phyloP scores from a whole-genome alignment of 2,329 filamentous ascomycete species.

The Curvularia sp. region DNA sequence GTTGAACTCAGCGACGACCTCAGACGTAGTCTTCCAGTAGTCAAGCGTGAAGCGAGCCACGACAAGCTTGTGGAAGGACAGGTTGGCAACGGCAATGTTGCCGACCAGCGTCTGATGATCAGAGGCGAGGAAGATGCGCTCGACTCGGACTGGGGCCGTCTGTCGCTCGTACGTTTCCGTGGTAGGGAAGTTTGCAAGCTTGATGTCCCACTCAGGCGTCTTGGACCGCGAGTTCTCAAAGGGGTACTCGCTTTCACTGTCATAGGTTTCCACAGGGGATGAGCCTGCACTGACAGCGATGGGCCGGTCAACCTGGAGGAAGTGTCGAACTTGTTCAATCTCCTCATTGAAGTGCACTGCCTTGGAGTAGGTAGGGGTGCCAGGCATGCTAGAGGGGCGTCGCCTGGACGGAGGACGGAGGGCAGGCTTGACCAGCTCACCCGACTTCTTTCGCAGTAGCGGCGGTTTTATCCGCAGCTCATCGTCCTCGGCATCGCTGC shows the following conservation, averaged over 20 bases:
- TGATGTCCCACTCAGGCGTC: slow-evolving; percentile 83
- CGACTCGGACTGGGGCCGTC: slow-evolving; percentile 75
- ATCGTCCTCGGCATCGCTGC: slow-evolving; percentile 64
- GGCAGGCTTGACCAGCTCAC: slow-evolving; percentile 92
- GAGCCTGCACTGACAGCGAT: slow-evolving; percentile 95
- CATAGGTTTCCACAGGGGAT: slow-evolving; percentile 87
- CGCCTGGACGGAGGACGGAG: slow-evolving; percentile 79
- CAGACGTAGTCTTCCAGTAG: slow-evolving; percentile 98
- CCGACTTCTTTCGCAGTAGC: slow-evolving; percentile 98
- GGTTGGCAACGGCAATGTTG: slow-evolving; percentile 81
- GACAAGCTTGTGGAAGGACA: slow-evolving; percentile 87
- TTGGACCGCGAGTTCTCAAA: slow-evolving; percentile 64
- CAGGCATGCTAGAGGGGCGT: slow-evolving; percentile 94
- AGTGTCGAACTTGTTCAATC: slow-evolving; percentile 94
- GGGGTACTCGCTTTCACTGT: slow-evolving; percentile 88
- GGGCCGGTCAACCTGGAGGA: slow-evolving; percentile 90
- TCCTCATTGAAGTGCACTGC: slow-evolving; percentile 98
- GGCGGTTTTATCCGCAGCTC: slow-evolving; percentile 73
- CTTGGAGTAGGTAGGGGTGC: slow-evolving; percentile 93
- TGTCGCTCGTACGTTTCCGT: slow-evolving; percentile 67
- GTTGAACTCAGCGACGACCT: slow-evolving; percentile 87
- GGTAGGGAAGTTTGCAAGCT: slow-evolving; percentile 80
- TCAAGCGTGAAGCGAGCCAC: slow-evolving; percentile 95
- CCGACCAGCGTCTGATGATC: slow-evolving; percentile 90
- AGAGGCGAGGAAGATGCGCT: slow-evolving; percentile 83